Conservation (phyloP, 371 early-diverging fungal species). For the Actinomortierella ambigua region DNA sequence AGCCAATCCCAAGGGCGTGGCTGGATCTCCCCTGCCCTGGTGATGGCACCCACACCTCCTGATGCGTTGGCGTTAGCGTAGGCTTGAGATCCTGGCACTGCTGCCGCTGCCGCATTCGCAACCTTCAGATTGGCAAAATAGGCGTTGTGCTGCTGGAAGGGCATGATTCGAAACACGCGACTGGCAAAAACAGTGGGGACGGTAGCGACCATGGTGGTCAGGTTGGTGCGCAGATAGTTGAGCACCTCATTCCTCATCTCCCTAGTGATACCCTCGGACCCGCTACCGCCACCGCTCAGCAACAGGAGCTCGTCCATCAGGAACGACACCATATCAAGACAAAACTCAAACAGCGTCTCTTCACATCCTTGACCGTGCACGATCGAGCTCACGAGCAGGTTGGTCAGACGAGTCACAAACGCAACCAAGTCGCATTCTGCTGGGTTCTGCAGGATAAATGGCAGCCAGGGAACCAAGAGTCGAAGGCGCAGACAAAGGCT, state of each 20-base stretch:
- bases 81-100: conserved; percentile 14
- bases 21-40: conserved; percentile 49
- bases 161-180: conserved; percentile 62
- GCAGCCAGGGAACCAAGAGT: conserved; percentile 57
- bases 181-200: conserved; percentile 61
- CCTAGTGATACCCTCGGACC: conserved; percentile 22
- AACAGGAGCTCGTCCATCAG: conserved; percentile 54
- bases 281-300: conserved; percentile 14
- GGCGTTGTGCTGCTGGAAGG: conserved; percentile 62
- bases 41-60: conserved; percentile 48
- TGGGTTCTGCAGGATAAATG: conserved; percentile 63
- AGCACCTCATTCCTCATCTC: conserved; percentile 33
- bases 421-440: conserved; percentile 53
- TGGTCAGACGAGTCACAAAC: conserved; percentile 38
- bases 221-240: conserved; percentile 32
- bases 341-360: conserved; percentile 65
- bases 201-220: conserved; percentile 46
- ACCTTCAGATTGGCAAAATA: conserved; percentile 55
- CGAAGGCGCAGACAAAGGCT: conserved; percentile 52
- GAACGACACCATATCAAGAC: conserved; percentile 61
- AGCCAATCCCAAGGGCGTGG: conserved; percentile 71
- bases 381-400: conserved; percentile 53
- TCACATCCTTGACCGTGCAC: conserved; percentile 68
- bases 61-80: conserved; percentile 43
- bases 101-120: conserved; percentile 15